phyloP scores from a whole-genome alignment of 1,284 basidiomycete species.

The Apiotrichum brassicae region DNA sequence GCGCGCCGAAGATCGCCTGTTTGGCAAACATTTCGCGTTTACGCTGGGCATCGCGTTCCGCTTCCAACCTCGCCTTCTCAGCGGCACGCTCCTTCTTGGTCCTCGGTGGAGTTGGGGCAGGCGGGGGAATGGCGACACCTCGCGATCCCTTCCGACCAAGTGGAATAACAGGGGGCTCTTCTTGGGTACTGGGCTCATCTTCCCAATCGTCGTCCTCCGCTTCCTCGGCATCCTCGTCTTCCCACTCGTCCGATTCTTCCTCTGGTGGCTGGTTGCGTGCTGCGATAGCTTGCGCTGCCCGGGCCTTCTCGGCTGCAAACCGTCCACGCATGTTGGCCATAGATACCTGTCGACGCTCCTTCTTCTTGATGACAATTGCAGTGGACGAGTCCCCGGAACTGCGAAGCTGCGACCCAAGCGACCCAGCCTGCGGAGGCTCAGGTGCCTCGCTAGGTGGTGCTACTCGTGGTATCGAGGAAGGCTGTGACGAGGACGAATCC shows the following conservation, averaged over 20 bases:
- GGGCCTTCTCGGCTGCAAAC: slow-evolving; percentile 37
- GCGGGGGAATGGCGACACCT: not conserved
- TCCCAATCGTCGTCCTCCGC: slow-evolving; percentile 12
- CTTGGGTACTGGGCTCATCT: slow-evolving; percentile 5
- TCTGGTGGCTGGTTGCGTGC: slow-evolving; percentile 17
- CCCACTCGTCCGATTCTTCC: slow-evolving; percentile 23
- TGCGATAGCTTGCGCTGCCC: slow-evolving; percentile 29
- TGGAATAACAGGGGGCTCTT: not conserved
- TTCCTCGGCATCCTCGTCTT: slow-evolving; percentile 8
- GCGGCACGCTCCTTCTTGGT: slow-evolving; percentile 33
- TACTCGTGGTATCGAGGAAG: not conserved
- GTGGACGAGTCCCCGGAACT: slow-evolving; percentile 28
- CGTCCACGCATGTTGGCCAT: slow-evolving; percentile 40
- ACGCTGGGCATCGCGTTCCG: slow-evolving; percentile 35
- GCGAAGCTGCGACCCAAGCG: slow-evolving; percentile 7
- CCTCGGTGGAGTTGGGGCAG: slow-evolving; percentile 14
- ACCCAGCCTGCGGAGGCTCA: not conserved
- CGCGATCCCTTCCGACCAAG: not conserved
- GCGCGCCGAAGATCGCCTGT: slow-evolving; percentile 31
- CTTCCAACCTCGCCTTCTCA: slow-evolving; percentile 30
- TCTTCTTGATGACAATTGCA: slow-evolving; percentile 15
- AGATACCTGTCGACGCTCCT: slow-evolving; percentile 31
- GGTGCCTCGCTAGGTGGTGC: not conserved
- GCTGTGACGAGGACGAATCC: slow-evolving; percentile 25
- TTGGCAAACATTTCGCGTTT: slow-evolving; percentile 45